These are phyloP conservation scores for Spizellomyces sp. DNA, from an alignment of 192 early-diverging fungal species.

Conservation along the genomic window DNA sequence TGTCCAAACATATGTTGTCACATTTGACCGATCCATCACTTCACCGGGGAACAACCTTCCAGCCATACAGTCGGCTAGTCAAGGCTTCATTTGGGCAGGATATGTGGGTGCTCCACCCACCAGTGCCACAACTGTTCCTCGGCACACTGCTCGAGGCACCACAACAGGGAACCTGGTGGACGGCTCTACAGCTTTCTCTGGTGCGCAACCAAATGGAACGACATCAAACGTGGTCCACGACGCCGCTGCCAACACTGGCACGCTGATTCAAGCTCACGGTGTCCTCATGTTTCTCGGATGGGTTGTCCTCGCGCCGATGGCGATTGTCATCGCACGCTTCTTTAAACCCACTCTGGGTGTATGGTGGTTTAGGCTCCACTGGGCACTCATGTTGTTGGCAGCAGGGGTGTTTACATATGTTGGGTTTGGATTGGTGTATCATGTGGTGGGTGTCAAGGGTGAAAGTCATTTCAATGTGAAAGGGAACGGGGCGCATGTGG, in stretches of 20 bases:
- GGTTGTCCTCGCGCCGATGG: slow-evolving; percentile 40
- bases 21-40: slow-evolving; percentile 18
- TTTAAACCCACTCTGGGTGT: slow-evolving; percentile 43
- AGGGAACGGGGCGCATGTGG: slow-evolving; percentile 22
- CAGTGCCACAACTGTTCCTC: slow-evolving; percentile 1
- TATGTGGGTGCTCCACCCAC: slow-evolving; percentile 5
- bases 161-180: slow-evolving; percentile 4
- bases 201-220: background rate
- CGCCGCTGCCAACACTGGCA: background rate
- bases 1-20: background rate
- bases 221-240: background rate
- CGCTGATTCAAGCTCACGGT: slow-evolving; percentile 39
- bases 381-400: slow-evolving; percentile 29
- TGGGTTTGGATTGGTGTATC: slow-evolving; percentile 11
- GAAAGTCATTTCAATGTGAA: slow-evolving; percentile 6
- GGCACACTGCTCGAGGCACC: slow-evolving; percentile 12
- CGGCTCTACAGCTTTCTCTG: slow-evolving; percentile 12
- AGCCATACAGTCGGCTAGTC: slow-evolving; percentile 8
- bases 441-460: slow-evolving; percentile 13
- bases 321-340: slow-evolving; percentile 50
- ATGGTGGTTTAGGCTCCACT: slow-evolving; percentile 49
- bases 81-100: slow-evolving; percentile 37
- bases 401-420: slow-evolving; percentile 11
- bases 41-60: background rate
- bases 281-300: slow-evolving; percentile 52